phyloP scores from a whole-genome alignment of 2,329 filamentous ascomycete species.

The Hypoxylon sp. region DNA sequence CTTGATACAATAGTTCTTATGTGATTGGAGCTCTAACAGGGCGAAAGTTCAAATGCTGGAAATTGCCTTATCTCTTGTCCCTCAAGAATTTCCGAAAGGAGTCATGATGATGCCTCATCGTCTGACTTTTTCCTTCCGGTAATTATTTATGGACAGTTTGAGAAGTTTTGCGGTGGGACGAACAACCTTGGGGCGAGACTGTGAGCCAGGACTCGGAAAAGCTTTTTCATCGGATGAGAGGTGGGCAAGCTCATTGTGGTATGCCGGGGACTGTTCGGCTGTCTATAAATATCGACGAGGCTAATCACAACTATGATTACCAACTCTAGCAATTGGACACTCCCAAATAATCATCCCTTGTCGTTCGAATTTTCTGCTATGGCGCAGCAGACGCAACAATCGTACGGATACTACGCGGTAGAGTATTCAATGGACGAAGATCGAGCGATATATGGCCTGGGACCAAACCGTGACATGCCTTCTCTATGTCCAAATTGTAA shows the following conservation, averaged over 20 bases:
- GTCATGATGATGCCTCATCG: slow-evolving; percentile 14
- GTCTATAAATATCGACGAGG: slow-evolving; percentile 4
- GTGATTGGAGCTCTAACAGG: slow-evolving; percentile 13
- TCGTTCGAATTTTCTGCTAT: neutral
- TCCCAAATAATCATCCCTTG: neutral
- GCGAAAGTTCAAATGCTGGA: slow-evolving; percentile 2
- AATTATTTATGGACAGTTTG: slow-evolving; percentile 22
- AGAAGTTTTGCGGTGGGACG: slow-evolving; percentile 29
- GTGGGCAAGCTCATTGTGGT: neutral
- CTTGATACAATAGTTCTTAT: neutral
- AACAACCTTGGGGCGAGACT: slow-evolving; percentile 6
- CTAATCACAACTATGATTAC: neutral
- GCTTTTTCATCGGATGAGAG: slow-evolving; percentile 7
- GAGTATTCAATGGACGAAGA: slow-evolving; percentile 32
- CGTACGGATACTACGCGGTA: slow-evolving; percentile 26
- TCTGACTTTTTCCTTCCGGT: slow-evolving; percentile 3
- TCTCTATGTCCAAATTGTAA: slow-evolving; percentile 40
- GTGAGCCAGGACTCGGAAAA: slow-evolving; percentile 30
- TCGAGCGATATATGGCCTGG: slow-evolving; percentile 33
- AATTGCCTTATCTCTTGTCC: slow-evolving; percentile 3
- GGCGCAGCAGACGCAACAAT: slow-evolving; percentile 26
- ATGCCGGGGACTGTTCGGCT: neutral
- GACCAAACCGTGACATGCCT: slow-evolving; percentile 40
- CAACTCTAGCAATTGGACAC: neutral
- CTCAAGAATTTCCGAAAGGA: slow-evolving; percentile 1